Percentiles rank a stretch among this genome's conserved stretches.
Conservation (phyloP, 306 rosid genomes). For the Datisca glomerata region DNA sequence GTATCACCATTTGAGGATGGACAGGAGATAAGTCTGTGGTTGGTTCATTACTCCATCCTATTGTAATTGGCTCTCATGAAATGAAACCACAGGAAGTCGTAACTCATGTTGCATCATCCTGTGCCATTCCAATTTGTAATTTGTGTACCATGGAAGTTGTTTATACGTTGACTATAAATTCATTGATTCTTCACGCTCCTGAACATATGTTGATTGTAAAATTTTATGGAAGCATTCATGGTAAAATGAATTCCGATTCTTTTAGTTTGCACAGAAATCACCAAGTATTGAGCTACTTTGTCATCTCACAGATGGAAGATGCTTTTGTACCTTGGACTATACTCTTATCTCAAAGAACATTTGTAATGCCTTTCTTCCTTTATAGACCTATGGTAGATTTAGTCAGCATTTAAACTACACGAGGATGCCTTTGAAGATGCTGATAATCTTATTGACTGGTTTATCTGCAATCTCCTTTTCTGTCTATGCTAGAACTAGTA, state of each 20-base stretch:
- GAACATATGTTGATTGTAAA: constrained; percentile 36
- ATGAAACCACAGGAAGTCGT: constrained; percentile 36
- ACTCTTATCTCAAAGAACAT: too few species aligned
- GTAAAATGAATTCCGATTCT: constrained; percentile 22
- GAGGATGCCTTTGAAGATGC: too few species aligned
- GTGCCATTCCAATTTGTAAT: constrained; percentile 70
- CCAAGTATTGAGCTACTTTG: too few species aligned
- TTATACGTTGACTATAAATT: constrained; percentile 65
- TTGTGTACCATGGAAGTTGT: constrained; percentile 65
- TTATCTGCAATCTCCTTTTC: too few species aligned
- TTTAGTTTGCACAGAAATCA: too few species aligned
- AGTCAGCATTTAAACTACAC: too few species aligned
- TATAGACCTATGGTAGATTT: too few species aligned
- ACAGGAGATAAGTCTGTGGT: constrained; percentile 16
- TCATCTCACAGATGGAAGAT: too few species aligned
- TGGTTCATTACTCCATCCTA: constrained; percentile 6
- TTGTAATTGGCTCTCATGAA: not conserved
- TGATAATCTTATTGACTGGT: too few species aligned
- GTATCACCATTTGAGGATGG: constrained; percentile 22
- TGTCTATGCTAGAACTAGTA: too few species aligned
- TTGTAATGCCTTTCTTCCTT: too few species aligned
- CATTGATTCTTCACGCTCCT: constrained; percentile 80
- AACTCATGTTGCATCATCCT: constrained; percentile 50
- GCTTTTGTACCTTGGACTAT: too few species aligned
- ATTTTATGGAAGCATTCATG: constrained; percentile 30